Evolutionary conservation across 345 rosid species (phyloP).

Genomic region (Xanthoceras sorbifolium): DNA sequence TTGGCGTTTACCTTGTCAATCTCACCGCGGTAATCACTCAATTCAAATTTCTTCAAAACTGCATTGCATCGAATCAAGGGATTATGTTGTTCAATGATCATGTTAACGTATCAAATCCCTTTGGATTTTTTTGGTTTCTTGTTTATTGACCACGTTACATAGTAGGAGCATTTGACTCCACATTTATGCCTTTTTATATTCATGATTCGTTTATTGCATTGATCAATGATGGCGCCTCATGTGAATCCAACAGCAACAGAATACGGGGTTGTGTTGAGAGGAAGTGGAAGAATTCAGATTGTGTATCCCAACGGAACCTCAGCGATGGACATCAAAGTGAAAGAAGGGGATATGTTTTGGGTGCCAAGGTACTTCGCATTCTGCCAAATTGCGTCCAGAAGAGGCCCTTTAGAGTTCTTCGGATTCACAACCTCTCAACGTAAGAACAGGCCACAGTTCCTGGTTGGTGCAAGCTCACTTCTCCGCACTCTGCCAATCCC

Average conservation of each 20-base stretch:
- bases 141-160: no score
- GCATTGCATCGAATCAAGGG: no score
- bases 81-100: no score
- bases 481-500: slow-evolving; percentile 44
- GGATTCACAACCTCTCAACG: slow-evolving; percentile 87
- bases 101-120: no score
- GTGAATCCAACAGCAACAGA: slow-evolving; percentile 87
- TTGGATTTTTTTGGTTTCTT: no score
- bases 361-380: slow-evolving; percentile 86
- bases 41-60: no score
- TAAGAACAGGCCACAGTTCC: slow-evolving; percentile 80
- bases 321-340: slow-evolving; percentile 57
- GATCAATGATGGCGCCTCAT: slow-evolving; percentile 97
- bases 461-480: slow-evolving; percentile 66
- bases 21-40: slow-evolving; percentile 65
- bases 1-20: slow-evolving; percentile 70
- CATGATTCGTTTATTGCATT: slow-evolving; percentile 42
- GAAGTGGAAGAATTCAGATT: slow-evolving; percentile 66
- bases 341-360: slow-evolving; percentile 73
- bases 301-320: slow-evolving; percentile 77
- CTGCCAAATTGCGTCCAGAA: slow-evolving; percentile 72
- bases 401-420: slow-evolving; percentile 63
- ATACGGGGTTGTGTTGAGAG: slow-evolving; percentile 68
- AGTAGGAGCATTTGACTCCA: no score
- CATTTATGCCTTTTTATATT: no score